Base-by-base conservation (phyloP, 2,329 filamentous ascomycete species). In the Sarocladium brachiariae region DNA sequence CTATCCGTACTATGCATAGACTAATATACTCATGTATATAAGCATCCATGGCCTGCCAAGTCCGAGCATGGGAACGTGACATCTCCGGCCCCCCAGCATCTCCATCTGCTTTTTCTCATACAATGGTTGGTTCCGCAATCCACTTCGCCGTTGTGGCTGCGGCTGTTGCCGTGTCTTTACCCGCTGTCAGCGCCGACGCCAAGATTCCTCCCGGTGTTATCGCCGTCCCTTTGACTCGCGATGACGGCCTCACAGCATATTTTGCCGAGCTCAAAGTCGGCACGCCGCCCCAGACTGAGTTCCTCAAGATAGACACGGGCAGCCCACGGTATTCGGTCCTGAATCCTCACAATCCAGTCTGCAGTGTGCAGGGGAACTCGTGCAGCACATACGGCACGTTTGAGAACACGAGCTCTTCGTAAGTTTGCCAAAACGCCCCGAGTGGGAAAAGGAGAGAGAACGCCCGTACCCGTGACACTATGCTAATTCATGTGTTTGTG, bases 281-380 rank as follows among this genome's bases (percentile, higher is more conserved):
- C 24, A 47, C 43, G 24, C 43, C 43, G 10, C 24, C 24, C 14
- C 43, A 47, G 43, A 30, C 6, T 11, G 24, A 47, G 24, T 31
- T 10, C 24, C 43, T 47, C 24, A 47, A 47, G 18, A 47, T 47
- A 9, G 43, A 47, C 43, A 47, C 43, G 13, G 43, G 43, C 21
- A 47, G 43, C 31, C 43, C 43, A 16, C 43, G 43, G n/a, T 47
- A 47, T 18, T 47, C 43, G 4, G 10, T 47, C 21, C 21, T 47
- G 13, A 19, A 47, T 31, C 24, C 43, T 18, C 21, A 24, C 23
- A 47, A 47, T 19, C 6, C n/a, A 4, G 43, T 47, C 5, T 47
- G 43, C 43, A 10, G n/a, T 6, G n/a, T 7, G 4, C n/a, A n/a
- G 6, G 27, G 23, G 5, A 9, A 30, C 4, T 33, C 43, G 11